Conservation (phyloP, 2,329 filamentous ascomycete genomes). For the Dothistroma pini region DNA sequence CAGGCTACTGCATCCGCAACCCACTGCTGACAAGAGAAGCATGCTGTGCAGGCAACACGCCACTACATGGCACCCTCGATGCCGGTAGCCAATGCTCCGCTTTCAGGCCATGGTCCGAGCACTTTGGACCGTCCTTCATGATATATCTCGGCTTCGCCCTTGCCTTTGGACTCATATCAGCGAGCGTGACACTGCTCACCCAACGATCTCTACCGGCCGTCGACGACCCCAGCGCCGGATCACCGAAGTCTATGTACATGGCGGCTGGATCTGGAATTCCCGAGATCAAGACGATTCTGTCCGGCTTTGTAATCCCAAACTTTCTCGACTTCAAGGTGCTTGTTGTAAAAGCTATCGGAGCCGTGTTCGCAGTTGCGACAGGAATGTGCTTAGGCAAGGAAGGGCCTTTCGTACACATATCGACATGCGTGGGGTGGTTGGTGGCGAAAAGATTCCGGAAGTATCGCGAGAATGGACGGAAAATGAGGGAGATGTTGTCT, state of each 20-base stretch:
- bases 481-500: constrained; percentile 57
- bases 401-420: constrained; percentile 60
- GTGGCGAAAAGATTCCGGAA: constrained; percentile 53
- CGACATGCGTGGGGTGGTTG: constrained; percentile 55
- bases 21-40: constrained; percentile 46
- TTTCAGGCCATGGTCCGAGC: constrained; percentile 45
- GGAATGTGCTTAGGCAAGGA: constrained; percentile 61
- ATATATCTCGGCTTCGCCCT: constrained; percentile 51
- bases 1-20: constrained; percentile 52
- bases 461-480: constrained; percentile 55
- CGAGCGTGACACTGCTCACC: constrained; percentile 49
- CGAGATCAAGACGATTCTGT: constrained; percentile 60
- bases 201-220: constrained; percentile 48
- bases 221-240: constrained; percentile 31
- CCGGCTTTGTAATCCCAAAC: constrained; percentile 58
- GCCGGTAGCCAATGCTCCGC: constrained; percentile 36
- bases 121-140: constrained; percentile 43
- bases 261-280: constrained; percentile 58
- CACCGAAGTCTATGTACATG: constrained; percentile 56
- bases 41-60: constrained; percentile 45
- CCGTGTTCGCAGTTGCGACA: constrained; percentile 56
- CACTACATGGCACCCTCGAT: constrained; percentile 19
- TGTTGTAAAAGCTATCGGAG: constrained; percentile 56
- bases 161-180: constrained; percentile 49
- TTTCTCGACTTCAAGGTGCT: constrained; percentile 56